Base-by-base conservation (phyloP, 2,329 filamentous ascomycete genomes). In the Exophiala mesophila region DNA sequence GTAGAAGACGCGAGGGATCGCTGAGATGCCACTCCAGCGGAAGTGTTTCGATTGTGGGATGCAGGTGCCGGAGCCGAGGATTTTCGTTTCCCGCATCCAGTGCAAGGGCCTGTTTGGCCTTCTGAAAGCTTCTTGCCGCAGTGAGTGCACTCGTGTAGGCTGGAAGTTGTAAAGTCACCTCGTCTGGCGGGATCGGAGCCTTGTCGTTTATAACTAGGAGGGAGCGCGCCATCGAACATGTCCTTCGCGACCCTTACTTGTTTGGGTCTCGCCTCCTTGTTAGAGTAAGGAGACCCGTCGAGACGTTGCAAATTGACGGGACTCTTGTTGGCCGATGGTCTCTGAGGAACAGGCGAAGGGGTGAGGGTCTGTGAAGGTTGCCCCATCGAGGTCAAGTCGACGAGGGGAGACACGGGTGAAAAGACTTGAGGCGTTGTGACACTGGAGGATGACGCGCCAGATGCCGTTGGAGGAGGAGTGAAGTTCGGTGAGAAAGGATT, bases 171-270 rank as follows among this genome's bases (percentile, higher is more conserved):
- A 15, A 36, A 36, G 24, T 35, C 38, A n/a, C 31, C 21, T 31
- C 36, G 34, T 13, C 21, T 26, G n/a, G 38, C 39, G 7, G 36
- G 30, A 47, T 45, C 37, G 13, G 48, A 42, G 17, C 35, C 48
- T 39, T 50, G 46, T 34, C 34, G 47, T 26, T 50, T 46, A 40
- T 56, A 56, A 6, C 44, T 41, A 5, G 53, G 53, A 8, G 53
- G 53, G 9, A 53, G 44, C 2, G 45, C 52, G 18, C 52, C 53
- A 38, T 51, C 45, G 39, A 51, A 47, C 53, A 56, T 56, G 30
- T 56, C 53, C 41, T 49, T 52, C n/a, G 53, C 53, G 10, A 56
- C 52, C 38, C 45, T 54, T 26, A 53, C 52, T 36, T 39, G 32
- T 39, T 51, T 52, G n/a, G 39, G 31, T 13, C 29, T 18, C 24